Conservation (phyloP, 208 protist genomes). For the Porcisia hertigi region DNA sequence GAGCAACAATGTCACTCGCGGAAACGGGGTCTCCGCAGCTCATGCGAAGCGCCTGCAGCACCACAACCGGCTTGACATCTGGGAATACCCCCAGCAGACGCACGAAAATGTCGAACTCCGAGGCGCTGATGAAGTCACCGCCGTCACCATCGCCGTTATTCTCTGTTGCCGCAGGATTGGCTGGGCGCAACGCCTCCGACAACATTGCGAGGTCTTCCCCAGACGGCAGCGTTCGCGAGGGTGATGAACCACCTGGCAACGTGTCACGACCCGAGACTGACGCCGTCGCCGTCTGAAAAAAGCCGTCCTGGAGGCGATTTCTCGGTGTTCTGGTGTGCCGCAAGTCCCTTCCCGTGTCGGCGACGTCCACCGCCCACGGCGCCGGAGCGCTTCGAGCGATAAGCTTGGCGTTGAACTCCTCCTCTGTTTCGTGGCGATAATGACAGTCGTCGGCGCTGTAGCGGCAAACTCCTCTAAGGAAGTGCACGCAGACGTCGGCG, state of each 20-base stretch:
- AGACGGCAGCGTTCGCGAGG: slow-evolving; percentile 1
- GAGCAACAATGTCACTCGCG: slow-evolving; percentile 40
- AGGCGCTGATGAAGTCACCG: slow-evolving; percentile 7
- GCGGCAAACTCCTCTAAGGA: slow-evolving; percentile 54
- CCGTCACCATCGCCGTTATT: not conserved
- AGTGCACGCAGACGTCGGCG: slow-evolving; percentile 76
- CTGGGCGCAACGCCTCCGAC: not conserved
- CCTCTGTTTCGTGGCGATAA: slow-evolving; percentile 69
- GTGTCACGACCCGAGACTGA: not conserved
- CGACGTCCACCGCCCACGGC: not conserved
- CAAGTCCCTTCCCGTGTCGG: not conserved
- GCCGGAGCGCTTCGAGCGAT: slow-evolving; percentile 4
- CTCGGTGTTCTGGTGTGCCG: not conserved
- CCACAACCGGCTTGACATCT: slow-evolving; percentile 36
- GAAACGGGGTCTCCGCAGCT: slow-evolving; percentile 37
- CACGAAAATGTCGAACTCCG: slow-evolving; percentile 46
- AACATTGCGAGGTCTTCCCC: slow-evolving; percentile 7
- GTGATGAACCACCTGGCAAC: not conserved
- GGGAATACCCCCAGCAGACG: slow-evolving; percentile 63
- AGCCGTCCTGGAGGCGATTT: slow-evolving; percentile 6
- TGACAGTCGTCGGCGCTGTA: slow-evolving; percentile 42
- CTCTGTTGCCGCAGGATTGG: not conserved
- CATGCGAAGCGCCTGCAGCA: slow-evolving; percentile 64
- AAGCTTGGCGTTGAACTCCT: slow-evolving; percentile 36
- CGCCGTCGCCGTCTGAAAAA: not conserved